These are phyloP conservation scores for Ustilago hordei DNA, from an alignment of 1,284 basidiomycete genomes.

Conservation along the genomic window DNA sequence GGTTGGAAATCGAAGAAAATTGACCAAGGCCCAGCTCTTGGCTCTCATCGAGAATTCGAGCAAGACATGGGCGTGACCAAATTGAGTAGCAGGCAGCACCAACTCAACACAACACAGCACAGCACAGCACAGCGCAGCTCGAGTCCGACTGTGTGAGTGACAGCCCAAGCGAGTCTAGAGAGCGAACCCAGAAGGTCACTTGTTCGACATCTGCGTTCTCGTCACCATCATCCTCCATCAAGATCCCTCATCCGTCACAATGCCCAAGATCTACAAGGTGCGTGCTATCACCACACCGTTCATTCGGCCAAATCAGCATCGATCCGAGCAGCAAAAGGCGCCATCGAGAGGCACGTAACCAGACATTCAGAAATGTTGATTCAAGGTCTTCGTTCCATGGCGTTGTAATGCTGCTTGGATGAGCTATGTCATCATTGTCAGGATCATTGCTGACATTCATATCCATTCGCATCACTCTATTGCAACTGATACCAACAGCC, in stretches of 20 bases:
- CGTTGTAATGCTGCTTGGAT: conserved; percentile 23
- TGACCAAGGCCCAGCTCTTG: neutral
- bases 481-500: conserved; percentile 81
- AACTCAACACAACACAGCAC: too few species aligned
- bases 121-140: neutral
- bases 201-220: conserved; percentile 34
- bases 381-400: neutral
- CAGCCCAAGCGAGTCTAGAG: conserved; percentile 16
- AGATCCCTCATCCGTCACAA: conserved; percentile 55
- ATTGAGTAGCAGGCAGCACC: neutral
- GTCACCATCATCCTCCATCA: conserved; percentile 54
- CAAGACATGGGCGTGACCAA: conserved; percentile 1
- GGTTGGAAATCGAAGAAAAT: neutral
- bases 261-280: conserved; percentile 69
- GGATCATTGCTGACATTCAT: conserved; percentile 13
- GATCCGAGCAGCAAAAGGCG: conserved; percentile 15
- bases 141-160: conserved; percentile 1
- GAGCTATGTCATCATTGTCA: neutral
- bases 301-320: conserved; percentile 1
- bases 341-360: conserved; percentile 23
- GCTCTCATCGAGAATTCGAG: conserved; percentile 2
- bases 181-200: conserved; percentile 19
- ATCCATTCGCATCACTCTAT: neutral
- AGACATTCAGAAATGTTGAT: neutral
- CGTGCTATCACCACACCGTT: conserved; percentile 11